Evolutionary conservation across 306 rosid genomes (phyloP).

Genomic region (Biancaea sappan): DNA sequence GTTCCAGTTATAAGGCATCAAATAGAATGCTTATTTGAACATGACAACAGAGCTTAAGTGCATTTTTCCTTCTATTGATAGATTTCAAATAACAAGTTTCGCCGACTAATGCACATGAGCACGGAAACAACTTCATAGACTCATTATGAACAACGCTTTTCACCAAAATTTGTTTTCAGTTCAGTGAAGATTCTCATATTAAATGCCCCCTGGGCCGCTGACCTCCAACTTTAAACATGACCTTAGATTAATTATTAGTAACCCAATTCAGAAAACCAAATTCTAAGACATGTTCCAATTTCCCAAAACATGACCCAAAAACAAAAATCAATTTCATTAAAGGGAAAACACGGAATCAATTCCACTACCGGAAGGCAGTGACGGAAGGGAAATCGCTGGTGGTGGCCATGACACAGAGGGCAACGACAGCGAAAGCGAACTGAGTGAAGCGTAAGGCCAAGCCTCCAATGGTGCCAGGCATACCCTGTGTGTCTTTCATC

Average conservation of each 20-base stretch:
- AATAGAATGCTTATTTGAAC: too few relatives aligned
- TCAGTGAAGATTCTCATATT: too few relatives aligned
- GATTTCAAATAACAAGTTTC: too few relatives aligned
- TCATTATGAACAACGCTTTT: too few relatives aligned
- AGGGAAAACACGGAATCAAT: too few relatives aligned
- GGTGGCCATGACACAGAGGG: slow-evolving; percentile 52
- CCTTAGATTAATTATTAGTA: background rate
- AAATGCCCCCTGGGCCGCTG: background rate
- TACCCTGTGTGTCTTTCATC: slow-evolving; percentile 49
- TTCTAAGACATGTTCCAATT: background rate
- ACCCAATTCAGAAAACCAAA: background rate
- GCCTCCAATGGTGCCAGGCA: slow-evolving; percentile 53
- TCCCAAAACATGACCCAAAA: background rate
- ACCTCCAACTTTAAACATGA: background rate
- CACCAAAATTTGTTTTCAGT: too few relatives aligned
- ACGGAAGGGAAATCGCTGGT: slow-evolving; percentile 54
- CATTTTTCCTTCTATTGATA: too few relatives aligned
- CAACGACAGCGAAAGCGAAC: slow-evolving; percentile 43
- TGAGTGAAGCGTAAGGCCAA: slow-evolving; percentile 47
- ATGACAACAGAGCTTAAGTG: too few relatives aligned
- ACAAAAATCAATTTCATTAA: background rate
- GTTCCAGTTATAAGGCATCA: too few relatives aligned
- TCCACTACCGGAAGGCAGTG: slow-evolving; percentile 53
- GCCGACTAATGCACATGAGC: too few relatives aligned
- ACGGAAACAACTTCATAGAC: too few relatives aligned